Conservation (phyloP, 2,329 filamentous ascomycete species). For the Cladobotryum mycophilum region DNA sequence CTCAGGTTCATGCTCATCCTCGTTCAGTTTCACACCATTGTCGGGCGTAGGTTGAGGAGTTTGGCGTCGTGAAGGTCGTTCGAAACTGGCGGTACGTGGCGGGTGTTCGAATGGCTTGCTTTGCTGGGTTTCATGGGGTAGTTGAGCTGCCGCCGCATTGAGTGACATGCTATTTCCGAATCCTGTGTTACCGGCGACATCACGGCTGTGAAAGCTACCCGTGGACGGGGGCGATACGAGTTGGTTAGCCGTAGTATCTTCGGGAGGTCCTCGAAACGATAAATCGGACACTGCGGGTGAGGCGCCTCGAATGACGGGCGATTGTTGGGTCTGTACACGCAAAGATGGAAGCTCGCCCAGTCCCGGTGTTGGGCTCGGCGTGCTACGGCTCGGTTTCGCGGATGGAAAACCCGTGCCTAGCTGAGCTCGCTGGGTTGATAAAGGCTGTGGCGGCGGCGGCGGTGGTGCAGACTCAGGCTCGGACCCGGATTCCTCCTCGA, state of each 20-base stretch:
- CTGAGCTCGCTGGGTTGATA: neutral
- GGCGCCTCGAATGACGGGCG: constrained; percentile 2
- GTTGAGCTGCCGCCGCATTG: constrained; percentile 3
- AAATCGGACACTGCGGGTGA: constrained; percentile 9
- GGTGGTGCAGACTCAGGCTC: constrained; percentile 27
- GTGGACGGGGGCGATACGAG: constrained; percentile 9
- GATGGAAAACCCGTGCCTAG: neutral
- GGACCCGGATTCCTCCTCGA: constrained; percentile 48
- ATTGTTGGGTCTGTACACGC: constrained; percentile 2
- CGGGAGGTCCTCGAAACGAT: constrained; percentile 6
- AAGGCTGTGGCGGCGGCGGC: constrained; percentile 1
- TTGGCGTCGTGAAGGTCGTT: neutral
- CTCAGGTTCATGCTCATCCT: neutral
- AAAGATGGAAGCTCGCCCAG: constrained; percentile 8
- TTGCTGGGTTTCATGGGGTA: constrained; percentile 4
- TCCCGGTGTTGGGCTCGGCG: neutral
- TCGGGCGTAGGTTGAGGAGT: constrained; percentile 2
- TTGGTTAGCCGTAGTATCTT: neutral
- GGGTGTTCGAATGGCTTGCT: neutral
- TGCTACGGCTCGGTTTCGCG: neutral
- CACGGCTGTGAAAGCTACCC: neutral
- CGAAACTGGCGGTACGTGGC: constrained; percentile 7
- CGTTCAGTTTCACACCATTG: neutral
- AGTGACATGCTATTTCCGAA: constrained; percentile 4
- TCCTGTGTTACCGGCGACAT: neutral